These are phyloP conservation scores for Globisporangium recalcitrans DNA, from an alignment of 352 stramenopile genomes.

Conservation along the genomic window DNA sequence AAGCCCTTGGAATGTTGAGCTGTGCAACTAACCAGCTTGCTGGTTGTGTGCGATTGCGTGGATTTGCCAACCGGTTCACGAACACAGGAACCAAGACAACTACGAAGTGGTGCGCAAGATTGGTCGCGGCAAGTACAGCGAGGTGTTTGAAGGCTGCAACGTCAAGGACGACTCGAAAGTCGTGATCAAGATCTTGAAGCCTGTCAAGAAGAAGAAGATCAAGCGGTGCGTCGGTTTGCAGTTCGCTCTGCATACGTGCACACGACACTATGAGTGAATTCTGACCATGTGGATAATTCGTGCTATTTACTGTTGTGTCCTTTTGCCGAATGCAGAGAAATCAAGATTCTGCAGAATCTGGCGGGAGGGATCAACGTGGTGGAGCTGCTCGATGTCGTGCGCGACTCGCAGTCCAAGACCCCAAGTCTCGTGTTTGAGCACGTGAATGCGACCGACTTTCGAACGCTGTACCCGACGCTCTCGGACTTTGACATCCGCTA, in stretches of 20 bases:
- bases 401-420: slow-evolving; percentile 98
- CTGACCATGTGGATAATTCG: no score
- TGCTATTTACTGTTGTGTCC: no score
- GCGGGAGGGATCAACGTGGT: slow-evolving; percentile 98
- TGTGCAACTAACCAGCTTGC: slow-evolving; percentile 1
- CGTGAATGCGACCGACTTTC: slow-evolving; percentile 99
- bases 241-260: neutral
- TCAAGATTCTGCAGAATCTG: slow-evolving; percentile 99
- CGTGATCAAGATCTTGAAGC: slow-evolving; percentile 99
- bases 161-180: slow-evolving; percentile 95
- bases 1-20: no score
- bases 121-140: slow-evolving; percentile 98
- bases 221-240: slow-evolving; percentile 68
- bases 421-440: slow-evolving; percentile 98
- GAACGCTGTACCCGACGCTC: slow-evolving; percentile 98
- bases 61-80: no score
- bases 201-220: slow-evolving; percentile 99
- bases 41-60: neutral
- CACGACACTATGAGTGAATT: no score
- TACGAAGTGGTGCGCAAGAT: slow-evolving; percentile 99
- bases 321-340: slow-evolving; percentile 73
- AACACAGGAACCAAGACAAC: slow-evolving; percentile 93
- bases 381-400: slow-evolving; percentile 97
- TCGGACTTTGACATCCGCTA: slow-evolving; percentile 98
- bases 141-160: slow-evolving; percentile 98